These are phyloP conservation scores for Eucalyptus tenuipes DNA, from an alignment of 345 rosid species.

Conservation along the genomic window DNA sequence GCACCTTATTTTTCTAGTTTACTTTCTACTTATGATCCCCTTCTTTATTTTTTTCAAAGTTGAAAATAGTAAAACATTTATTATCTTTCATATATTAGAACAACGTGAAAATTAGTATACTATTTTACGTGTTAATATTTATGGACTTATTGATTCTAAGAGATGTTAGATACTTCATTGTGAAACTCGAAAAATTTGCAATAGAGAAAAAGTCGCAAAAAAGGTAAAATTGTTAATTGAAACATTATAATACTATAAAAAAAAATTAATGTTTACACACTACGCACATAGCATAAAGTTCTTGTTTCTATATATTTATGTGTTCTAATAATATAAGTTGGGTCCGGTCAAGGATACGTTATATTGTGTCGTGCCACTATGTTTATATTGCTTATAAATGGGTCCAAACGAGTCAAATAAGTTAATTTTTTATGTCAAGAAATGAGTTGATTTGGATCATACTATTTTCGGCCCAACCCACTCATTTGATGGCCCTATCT, in stretches of 20 bases:
- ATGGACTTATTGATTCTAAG: too few relatives aligned
- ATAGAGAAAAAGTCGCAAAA: too few relatives aligned
- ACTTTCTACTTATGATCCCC: not conserved
- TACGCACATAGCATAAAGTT: not conserved
- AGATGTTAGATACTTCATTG: too few relatives aligned
- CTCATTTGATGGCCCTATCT: not conserved
- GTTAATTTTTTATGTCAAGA: not conserved
- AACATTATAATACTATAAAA: too few relatives aligned
- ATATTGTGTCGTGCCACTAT: accelerated
- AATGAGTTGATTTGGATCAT: too few relatives aligned
- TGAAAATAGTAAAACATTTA: not conserved
- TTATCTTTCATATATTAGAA: not conserved
- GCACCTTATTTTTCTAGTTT: not conserved
- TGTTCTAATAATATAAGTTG: too few relatives aligned
- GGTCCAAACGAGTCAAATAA: too few relatives aligned
- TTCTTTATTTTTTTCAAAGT: too few relatives aligned
- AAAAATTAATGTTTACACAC: not conserved
- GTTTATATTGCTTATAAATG: not conserved
- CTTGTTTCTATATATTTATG: not conserved
- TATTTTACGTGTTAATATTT: too few relatives aligned
- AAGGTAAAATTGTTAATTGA: too few relatives aligned
- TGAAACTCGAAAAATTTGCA: too few relatives aligned
- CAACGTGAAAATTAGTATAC: too few relatives aligned
- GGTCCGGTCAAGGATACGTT: accelerated
- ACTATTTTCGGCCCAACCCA: not conserved